A percentile compares a stretch with the other conserved stretches of the same genome.
phyloP scores from a whole-genome alignment of 805 yeast species.

The Torulaspora microellipsoides region DNA sequence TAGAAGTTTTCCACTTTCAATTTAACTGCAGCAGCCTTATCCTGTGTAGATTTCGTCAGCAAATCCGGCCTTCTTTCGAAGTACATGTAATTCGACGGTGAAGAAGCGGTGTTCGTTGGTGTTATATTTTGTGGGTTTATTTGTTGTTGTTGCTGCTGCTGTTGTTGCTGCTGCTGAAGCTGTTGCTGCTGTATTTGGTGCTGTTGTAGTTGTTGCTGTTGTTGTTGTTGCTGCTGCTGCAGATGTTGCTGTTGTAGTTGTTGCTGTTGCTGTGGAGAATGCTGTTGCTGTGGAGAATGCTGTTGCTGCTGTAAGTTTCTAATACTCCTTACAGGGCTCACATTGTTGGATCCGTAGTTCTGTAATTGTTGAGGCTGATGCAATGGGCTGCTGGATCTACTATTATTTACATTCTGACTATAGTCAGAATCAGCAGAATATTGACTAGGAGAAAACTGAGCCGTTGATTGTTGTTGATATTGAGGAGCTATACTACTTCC shows the following conservation, averaged over 20 bases:
- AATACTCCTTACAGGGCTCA: conserved; percentile 26
- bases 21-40: conserved; percentile 78
- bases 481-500: conserved; percentile 7
- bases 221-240: conserved; percentile 27
- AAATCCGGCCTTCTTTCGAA: conserved; percentile 81
- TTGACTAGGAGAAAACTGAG: conserved; percentile 28
- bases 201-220: conserved; percentile 18
- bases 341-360: conserved; percentile 16
- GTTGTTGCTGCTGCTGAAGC: conserved; percentile 27
- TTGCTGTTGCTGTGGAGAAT: conserved; percentile 31
- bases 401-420: conserved; percentile 14
- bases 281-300: conserved; percentile 34
- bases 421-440: conserved; percentile 28
- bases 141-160: conserved; percentile 21
- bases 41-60: conserved; percentile 70
- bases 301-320: conserved; percentile 27
- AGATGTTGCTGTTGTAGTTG: conserved; percentile 24
- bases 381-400: conserved; percentile 26
- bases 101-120: conserved; percentile 6
- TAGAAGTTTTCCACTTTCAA: conserved; percentile 79
- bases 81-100: conserved; percentile 48
- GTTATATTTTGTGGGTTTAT: conserved; percentile 21
- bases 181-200: conserved; percentile 23
- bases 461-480: conserved; percentile 10
- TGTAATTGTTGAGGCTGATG: conserved; percentile 25